Conservation (phyloP, 306 rosid species). For the Cucurbita maxima region DNA sequence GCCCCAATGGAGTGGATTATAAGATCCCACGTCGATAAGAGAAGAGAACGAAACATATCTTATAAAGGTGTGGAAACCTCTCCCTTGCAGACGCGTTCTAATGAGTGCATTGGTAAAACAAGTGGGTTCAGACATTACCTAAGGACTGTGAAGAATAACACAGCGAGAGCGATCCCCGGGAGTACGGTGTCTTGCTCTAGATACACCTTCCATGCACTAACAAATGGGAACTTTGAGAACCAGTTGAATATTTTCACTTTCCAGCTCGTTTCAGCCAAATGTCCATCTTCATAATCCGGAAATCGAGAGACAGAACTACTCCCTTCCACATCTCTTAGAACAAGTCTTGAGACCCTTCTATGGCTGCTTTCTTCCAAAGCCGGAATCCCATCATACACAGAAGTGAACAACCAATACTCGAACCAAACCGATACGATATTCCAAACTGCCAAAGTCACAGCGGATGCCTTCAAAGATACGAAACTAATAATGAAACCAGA, state of each 20-base stretch:
- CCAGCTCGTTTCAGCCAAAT: conserved; percentile 12
- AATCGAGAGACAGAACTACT: conserved; percentile 14
- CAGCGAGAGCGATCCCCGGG: conserved; percentile 74
- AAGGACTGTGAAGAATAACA: conserved; percentile 72
- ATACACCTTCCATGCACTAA: conserved; percentile 65
- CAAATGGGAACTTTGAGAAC: conserved; percentile 33
- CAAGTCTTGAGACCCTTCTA: conserved; percentile 32
- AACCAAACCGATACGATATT: conserved; percentile 50
- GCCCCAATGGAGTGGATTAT: no score
- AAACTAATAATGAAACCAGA: conserved; percentile 80
- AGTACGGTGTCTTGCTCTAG: conserved; percentile 54
- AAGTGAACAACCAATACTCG: conserved; percentile 75
- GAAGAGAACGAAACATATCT: no score
- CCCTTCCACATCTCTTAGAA: conserved; percentile 10
- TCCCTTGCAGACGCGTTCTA: no score
- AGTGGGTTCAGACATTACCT: conserved; percentile 25
- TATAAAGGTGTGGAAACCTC: no score
- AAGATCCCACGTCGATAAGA: no score
- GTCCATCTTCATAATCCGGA: conserved; percentile 3
- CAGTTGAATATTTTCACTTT: conserved; percentile 7
- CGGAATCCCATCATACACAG: conserved; percentile 66
- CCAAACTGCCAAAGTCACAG: conserved; percentile 66
- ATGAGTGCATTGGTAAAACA: no score
- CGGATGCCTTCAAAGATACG: conserved; percentile 67
- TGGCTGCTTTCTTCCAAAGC: conserved; percentile 43